Percentiles rank a stretch among this genome's conserved stretches.
These are phyloP conservation scores for Aspergillus biplanus DNA, from an alignment of 495 filamentous ascomycete species.

Conservation along the genomic window DNA sequence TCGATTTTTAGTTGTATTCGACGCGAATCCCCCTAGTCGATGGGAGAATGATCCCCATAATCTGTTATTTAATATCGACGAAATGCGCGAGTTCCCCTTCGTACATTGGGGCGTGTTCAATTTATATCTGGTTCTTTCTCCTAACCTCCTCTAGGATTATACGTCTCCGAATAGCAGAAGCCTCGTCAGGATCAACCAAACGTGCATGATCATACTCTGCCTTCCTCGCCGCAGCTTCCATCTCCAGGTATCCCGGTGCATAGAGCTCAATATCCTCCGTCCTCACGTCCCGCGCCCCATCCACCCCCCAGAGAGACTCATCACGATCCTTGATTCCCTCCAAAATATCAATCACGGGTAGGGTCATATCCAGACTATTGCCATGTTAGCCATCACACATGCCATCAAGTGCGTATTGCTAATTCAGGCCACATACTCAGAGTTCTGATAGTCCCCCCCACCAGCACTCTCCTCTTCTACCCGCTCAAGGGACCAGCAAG, in stretches of 20 bases:
- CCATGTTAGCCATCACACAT: neutral
- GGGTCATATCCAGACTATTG: constrained; percentile 16
- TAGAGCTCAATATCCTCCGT: constrained; percentile 20
- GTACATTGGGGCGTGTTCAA: neutral
- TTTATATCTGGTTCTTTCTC: neutral
- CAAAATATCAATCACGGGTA: constrained; percentile 13
- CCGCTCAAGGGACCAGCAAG: neutral
- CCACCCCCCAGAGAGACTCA: constrained; percentile 3
- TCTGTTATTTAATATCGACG: neutral
- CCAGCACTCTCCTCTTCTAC: neutral
- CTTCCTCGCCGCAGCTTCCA: constrained; percentile 13
- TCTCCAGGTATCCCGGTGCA: constrained; percentile 18
- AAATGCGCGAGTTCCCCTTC: neutral
- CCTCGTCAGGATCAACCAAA: constrained; percentile 1
- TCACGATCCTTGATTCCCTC: constrained; percentile 8
- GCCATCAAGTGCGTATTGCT: neutral
- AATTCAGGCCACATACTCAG: neutral
- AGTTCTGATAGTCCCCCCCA: neutral
- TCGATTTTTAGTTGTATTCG: no score
- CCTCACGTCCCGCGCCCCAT: constrained; percentile 9
- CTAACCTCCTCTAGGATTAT: neutral
- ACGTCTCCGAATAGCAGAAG: neutral
- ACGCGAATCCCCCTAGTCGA: neutral
- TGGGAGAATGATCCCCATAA: no score
- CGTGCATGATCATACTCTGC: constrained; percentile 8